These are phyloP conservation scores for Pulicaria dysenterica DNA, from an alignment of 129 eudicot species.

Conservation along the genomic window DNA sequence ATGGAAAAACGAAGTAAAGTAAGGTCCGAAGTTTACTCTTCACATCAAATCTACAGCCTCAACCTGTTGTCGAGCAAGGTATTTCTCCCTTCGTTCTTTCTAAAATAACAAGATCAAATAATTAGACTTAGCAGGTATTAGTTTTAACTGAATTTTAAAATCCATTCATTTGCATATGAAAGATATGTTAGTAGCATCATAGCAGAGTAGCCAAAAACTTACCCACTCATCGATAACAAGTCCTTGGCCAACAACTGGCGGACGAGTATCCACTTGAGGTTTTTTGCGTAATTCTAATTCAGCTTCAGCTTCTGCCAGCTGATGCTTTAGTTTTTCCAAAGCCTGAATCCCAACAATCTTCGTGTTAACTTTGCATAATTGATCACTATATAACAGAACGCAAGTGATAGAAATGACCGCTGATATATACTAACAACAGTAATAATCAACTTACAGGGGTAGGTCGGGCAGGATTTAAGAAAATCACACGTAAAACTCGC, in stretches of 20 bases:
- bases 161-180: background rate
- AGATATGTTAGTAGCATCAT: background rate
- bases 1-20: background rate
- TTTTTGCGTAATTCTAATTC: constrained; percentile 62
- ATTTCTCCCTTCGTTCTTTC: constrained; percentile 90
- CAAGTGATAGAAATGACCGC: background rate
- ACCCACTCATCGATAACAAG: constrained; percentile 85
- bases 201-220: constrained; percentile 26
- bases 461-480: constrained; percentile 68
- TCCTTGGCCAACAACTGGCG: constrained; percentile 60
- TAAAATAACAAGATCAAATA: constrained; percentile 20
- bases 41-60: constrained; percentile 63
- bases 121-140: background rate
- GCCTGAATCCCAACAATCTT: constrained; percentile 40
- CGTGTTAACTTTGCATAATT: background rate
- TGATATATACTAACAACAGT: background rate
- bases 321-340: constrained; percentile 65
- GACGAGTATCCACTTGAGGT: constrained; percentile 57
- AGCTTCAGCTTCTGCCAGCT: constrained; percentile 77
- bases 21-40: constrained; percentile 22
- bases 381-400: background rate
- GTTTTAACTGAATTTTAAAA: background rate
- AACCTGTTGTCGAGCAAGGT: constrained; percentile 83
- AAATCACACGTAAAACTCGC: constrained; percentile 60
- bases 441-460: constrained; percentile 56